phyloP scores from a whole-genome alignment of 164 flowering plant genomes.

The Chimonanthus salicifolius region DNA sequence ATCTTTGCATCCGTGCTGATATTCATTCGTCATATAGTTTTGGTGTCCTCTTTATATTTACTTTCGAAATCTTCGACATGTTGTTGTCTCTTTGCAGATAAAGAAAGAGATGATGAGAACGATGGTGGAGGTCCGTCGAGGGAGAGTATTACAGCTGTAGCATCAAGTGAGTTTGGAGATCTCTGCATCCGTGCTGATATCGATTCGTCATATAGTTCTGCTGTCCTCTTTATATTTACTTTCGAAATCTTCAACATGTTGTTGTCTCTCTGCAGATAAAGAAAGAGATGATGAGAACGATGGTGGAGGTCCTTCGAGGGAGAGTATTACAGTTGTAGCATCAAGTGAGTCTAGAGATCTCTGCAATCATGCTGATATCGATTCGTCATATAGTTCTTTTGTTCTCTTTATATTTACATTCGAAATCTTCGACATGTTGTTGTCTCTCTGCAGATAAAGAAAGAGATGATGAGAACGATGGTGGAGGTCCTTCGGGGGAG shows the following conservation, averaged over 20 bases:
- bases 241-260: no score
- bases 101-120: not conserved
- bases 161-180: not conserved
- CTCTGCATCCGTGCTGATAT: not conserved
- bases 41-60: no score
- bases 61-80: not conserved
- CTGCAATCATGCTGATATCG: no score
- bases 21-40: no score
- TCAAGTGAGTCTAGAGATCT: no score
- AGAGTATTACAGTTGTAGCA: no score
- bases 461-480: not conserved
- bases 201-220: not conserved
- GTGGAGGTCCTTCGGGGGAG: no score
- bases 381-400: no score
- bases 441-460: not conserved
- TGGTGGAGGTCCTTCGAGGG: no score
- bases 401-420: no score
- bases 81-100: not conserved
- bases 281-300: not conserved
- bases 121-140: not conserved
- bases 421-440: not conserved
- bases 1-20: no score
- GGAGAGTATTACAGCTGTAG: not conserved
- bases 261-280: not conserved
- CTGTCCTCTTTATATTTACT: no score